Base-by-base conservation (phyloP, 345 rosid genomes). In the Fremontodendron californicum region DNA sequence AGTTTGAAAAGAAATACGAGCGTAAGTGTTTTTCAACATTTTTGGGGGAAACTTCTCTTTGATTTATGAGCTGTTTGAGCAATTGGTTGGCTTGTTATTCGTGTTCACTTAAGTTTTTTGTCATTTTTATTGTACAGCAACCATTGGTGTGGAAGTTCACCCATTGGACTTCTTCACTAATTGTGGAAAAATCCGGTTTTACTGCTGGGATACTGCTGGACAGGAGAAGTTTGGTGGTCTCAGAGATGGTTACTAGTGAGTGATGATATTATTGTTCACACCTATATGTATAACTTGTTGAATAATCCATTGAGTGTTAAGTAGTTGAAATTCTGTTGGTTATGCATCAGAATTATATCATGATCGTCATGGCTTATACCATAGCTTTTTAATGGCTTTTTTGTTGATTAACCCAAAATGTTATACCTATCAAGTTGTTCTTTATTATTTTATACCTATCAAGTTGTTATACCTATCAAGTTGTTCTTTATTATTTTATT, bases 161-260 rank as follows among this genome's bases (percentile, higher is more conserved):
- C n/a, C n/a, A n/a, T n/a, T n/a, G n/a, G n/a, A n/a, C n/a, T n/a
- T n/a, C n/a, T n/a, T n/a, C n/a, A n/a, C n/a, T n/a, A n/a, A n/a
- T n/a, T n/a, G n/a, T n/a, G n/a, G n/a, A n/a, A n/a, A n/a, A n/a
- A n/a, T n/a, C n/a, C n/a, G n/a, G n/a, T n/a, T n/a, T n/a, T n/a
- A n/a, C n/a, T n/a, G n/a, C n/a, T n/a, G n/a, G n/a, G n/a, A n/a
- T n/a, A n/a, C n/a, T n/a, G n/a, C n/a, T n/a, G n/a, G n/a, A n/a
- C n/a, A n/a, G n/a, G n/a, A n/a, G n/a, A n/a, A n/a, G n/a, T n/a
- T n/a, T n/a, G n/a, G n/a, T n/a, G n/a, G n/a, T n/a, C n/a, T n/a
- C n/a, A n/a, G n/a, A n/a, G 98, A 92, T 89, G 98, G 98, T 29
- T 94, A 94, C 79, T 94, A 94, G 98, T 94, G 75, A 84, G 98